phyloP scores from a whole-genome alignment of 306 rosid genomes.

The Rubus parviflorus region DNA sequence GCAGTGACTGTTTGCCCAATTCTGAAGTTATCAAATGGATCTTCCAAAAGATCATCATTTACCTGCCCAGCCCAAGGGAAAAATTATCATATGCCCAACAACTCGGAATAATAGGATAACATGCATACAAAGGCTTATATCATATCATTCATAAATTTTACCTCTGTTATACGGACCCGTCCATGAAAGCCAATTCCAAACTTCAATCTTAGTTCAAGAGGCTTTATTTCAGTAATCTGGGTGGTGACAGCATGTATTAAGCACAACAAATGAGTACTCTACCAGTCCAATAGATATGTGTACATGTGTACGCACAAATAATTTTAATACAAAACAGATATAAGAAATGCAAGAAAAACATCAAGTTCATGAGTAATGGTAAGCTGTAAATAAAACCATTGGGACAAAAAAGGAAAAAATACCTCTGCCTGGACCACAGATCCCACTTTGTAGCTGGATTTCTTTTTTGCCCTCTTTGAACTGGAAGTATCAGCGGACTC shows the following conservation, averaged over 20 bases:
- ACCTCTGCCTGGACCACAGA: conserved; percentile 95
- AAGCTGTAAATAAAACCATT: not conserved
- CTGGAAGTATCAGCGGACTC: conserved; percentile 54
- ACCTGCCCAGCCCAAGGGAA: conserved; percentile 47
- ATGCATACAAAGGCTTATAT: not conserved
- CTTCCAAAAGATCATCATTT: conserved; percentile 52
- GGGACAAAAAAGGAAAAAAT: not conserved
- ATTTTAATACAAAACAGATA: not conserved
- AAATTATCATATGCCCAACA: conserved; percentile 14
- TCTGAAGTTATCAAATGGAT: conserved; percentile 62
- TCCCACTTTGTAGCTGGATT: conserved; percentile 69
- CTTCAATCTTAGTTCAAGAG: conserved; percentile 77
- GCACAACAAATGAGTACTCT: conserved; percentile 22
- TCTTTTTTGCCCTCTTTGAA: conserved; percentile 77
- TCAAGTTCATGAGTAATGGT: not conserved
- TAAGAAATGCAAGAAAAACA: conserved; percentile 4
- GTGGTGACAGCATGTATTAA: conserved; percentile 18
- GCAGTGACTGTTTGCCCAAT: conserved; percentile 81
- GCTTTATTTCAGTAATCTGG: conserved; percentile 79
- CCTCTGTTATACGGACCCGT: conserved; percentile 89
- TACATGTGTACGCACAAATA: not conserved
- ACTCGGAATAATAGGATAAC: not conserved
- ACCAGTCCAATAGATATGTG: not conserved
- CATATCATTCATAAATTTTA: conserved; percentile 21
- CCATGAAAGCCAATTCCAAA: conserved; percentile 79